A percentile compares a stretch with the other conserved stretches of the same genome.
phyloP scores from a whole-genome alignment of 2,329 filamentous ascomycete genomes.

The Ophiocordyceps sinensis region DNA sequence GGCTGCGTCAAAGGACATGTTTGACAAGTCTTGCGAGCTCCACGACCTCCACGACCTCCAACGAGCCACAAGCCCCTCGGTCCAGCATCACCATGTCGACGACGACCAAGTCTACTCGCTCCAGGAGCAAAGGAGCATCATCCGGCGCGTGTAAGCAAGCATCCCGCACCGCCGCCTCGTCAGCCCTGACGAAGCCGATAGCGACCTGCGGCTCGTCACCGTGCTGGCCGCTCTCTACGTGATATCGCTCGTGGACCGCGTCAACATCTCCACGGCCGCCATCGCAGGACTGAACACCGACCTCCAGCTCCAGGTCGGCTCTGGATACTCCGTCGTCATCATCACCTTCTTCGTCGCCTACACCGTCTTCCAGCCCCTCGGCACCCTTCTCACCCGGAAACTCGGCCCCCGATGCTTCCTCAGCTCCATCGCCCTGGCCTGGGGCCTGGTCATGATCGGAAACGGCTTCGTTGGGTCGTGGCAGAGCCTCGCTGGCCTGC shows the following conservation, averaged over 20 bases:
- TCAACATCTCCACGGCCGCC: conserved; percentile 5
- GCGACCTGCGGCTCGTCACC: background rate
- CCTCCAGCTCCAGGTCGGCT: conserved; percentile 2
- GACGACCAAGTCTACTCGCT: background rate
- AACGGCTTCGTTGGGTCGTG: conserved; percentile 6
- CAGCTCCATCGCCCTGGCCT: conserved; percentile 7
- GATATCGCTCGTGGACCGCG: conserved; percentile 9
- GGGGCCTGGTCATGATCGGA: conserved; percentile 8
- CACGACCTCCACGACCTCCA: too few relatives aligned
- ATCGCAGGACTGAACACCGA: conserved; percentile 7
- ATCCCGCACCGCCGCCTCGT: too few relatives aligned
- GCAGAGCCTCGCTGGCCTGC: conserved; percentile 4
- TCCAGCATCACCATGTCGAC: background rate
- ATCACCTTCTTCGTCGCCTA: conserved; percentile 11
- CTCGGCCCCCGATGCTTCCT: conserved; percentile 10
- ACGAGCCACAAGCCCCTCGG: background rate
- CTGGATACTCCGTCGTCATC: conserved; percentile 6
- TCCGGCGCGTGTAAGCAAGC: background rate
- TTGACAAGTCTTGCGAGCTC: too few relatives aligned
- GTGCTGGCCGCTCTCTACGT: conserved; percentile 4
- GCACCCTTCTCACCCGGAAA: conserved; percentile 7
- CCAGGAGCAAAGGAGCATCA: background rate
- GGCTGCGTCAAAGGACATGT: too few relatives aligned
- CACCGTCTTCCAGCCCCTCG: conserved; percentile 9
- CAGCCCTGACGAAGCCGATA: too few relatives aligned